phyloP scores from a whole-genome alignment of 139 green algal genomes.

The Chlamydomonas applanata region DNA sequence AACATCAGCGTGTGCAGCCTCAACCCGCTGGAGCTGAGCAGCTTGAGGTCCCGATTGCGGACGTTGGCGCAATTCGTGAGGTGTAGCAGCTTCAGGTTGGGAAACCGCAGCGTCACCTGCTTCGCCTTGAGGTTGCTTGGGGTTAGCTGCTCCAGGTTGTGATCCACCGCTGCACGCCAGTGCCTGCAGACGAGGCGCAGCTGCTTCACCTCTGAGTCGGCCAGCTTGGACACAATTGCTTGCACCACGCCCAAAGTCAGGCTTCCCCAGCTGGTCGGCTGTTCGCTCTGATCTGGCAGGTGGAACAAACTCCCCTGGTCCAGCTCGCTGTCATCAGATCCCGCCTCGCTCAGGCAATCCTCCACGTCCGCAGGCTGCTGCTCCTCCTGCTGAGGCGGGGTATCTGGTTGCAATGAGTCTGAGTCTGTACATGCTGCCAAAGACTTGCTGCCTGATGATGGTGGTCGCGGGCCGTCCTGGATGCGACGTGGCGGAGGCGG shows the following conservation, averaged over 20 bases:
- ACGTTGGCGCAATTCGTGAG: slow-evolving; percentile 34
- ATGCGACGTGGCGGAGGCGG: too few relatives aligned
- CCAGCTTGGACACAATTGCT: slow-evolving; percentile 24
- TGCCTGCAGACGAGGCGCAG: slow-evolving; percentile 40
- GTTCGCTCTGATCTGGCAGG: too few relatives aligned
- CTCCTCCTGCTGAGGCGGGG: neutral
- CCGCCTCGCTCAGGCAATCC: too few relatives aligned
- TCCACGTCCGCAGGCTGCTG: neutral
- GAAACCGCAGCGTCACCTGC: slow-evolving; percentile 31
- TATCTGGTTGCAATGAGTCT: neutral
- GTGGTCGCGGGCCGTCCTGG: too few relatives aligned
- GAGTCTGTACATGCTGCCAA: too few relatives aligned
- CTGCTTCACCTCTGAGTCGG: slow-evolving; percentile 11
- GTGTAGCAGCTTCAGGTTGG: slow-evolving; percentile 32
- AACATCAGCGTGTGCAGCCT: slow-evolving; percentile 38
- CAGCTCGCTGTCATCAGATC: neutral
- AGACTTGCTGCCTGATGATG: too few relatives aligned
- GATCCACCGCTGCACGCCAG: slow-evolving; percentile 36
- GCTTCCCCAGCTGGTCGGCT: slow-evolving; percentile 14
- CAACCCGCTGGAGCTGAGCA: slow-evolving; percentile 14
- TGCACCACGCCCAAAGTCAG: slow-evolving; percentile 28
- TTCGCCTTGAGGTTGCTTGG: slow-evolving; percentile 25
- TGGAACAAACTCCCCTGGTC: neutral
- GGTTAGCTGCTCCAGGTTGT: slow-evolving; percentile 26
- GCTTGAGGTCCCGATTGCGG: slow-evolving; percentile 37